phyloP scores from a whole-genome alignment of 805 yeast genomes.

The Wickerhamiella lipophila region DNA sequence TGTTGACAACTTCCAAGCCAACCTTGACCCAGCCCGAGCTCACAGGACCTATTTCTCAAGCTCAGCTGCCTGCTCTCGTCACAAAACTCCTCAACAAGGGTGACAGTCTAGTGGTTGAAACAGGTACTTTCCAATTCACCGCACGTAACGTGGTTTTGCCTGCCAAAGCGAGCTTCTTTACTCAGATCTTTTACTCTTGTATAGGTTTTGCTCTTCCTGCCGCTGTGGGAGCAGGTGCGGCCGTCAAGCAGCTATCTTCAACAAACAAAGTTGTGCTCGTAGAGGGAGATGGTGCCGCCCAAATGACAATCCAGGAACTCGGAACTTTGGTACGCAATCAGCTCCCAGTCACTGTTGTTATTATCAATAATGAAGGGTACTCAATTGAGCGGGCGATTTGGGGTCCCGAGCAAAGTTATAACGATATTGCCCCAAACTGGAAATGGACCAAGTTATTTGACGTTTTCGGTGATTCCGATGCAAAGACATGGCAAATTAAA shows the following conservation, averaged over 20 bases:
- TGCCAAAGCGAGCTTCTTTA: constrained; percentile 32
- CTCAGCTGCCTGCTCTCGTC: constrained; percentile 27
- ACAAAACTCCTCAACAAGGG: constrained; percentile 1
- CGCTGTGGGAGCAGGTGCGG: constrained; percentile 63
- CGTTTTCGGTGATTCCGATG: background rate
- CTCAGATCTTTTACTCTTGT: constrained; percentile 69
- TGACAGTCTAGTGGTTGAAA: constrained; percentile 40
- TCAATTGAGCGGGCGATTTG: constrained; percentile 77
- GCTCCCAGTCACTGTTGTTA: constrained; percentile 54
- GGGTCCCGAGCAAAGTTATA: constrained; percentile 64
- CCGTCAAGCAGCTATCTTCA: constrained; percentile 21
- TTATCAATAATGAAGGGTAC: constrained; percentile 78
- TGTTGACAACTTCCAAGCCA: background rate
- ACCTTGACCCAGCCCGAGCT: constrained; percentile 16
- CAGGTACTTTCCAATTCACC: constrained; percentile 74
- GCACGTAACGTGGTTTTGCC: constrained; percentile 57
- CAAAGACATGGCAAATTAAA: constrained; percentile 24
- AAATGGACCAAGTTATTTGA: constrained; percentile 38
- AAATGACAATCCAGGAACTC: constrained; percentile 82
- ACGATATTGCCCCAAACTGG: constrained; percentile 68
- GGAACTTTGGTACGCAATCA: constrained; percentile 48
- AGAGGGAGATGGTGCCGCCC: constrained; percentile 94
- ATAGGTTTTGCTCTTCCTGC: constrained; percentile 86
- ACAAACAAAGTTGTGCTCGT: constrained; percentile 51
- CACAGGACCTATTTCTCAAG: constrained; percentile 30